Conservation (phyloP, 2,329 filamentous ascomycete genomes). For the Cladosporium sp. region DNA sequence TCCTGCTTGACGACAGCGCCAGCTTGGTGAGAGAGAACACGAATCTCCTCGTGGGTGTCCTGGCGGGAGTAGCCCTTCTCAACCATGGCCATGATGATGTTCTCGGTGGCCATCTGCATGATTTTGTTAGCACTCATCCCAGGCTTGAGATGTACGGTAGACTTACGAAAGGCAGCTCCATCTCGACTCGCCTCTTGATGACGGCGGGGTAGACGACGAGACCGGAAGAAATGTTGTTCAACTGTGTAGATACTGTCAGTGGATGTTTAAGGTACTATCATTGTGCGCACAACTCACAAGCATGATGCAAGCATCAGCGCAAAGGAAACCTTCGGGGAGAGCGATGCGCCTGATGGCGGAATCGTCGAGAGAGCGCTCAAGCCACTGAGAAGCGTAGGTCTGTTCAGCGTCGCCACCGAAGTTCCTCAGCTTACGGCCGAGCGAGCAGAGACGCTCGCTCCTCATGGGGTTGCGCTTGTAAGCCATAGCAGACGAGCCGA, state of each 20-base stretch:
- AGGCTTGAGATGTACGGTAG: constrained; percentile 25
- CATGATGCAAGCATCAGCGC: constrained; percentile 56
- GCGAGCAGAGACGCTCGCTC: constrained; percentile 57
- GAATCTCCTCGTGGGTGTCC: constrained; percentile 82
- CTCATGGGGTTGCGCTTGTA: constrained; percentile 62
- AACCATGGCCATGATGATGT: constrained; percentile 74
- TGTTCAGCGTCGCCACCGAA: constrained; percentile 55
- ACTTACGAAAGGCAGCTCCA: constrained; percentile 77
- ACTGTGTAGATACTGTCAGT: constrained; percentile 22
- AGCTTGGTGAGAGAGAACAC: constrained; percentile 73
- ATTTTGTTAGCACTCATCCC: not conserved
- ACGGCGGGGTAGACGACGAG: constrained; percentile 73
- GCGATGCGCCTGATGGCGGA: constrained; percentile 60
- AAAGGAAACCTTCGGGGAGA: constrained; percentile 46
- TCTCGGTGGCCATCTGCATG: constrained; percentile 39
- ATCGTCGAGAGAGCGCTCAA: constrained; percentile 76
- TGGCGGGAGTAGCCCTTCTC: constrained; percentile 68
- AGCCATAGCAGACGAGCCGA: constrained; percentile 64
- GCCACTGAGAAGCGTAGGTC: constrained; percentile 69
- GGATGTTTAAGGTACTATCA: not conserved
- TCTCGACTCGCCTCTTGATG: constrained; percentile 63
- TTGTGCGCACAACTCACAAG: constrained; percentile 33
- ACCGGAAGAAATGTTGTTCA: constrained; percentile 67
- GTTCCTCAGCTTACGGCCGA: constrained; percentile 50
- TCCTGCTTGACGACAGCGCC: constrained; percentile 65